Evolutionary conservation across 2,329 filamentous ascomycete species (phyloP), one percentile per base, ranked within the genome.

Genomic region (Sporothrix brasiliensis): DNA sequence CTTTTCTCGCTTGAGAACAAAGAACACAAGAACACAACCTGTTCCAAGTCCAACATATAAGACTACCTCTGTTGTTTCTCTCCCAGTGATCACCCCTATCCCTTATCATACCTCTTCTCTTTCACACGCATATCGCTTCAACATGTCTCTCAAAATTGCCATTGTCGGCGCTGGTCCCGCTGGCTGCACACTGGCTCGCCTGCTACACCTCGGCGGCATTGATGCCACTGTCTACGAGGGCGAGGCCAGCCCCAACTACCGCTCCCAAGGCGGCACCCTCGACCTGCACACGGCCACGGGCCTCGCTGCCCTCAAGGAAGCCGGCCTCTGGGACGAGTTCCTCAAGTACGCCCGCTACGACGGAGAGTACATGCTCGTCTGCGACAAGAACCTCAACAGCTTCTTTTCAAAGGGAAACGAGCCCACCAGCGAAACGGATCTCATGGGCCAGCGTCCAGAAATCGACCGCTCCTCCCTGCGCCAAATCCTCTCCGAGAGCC

Each of bases 261-360:
- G 83, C 54, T 80, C 77, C 6, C 83, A 87, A 74, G 86, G 86
- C 44, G 86, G 86, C 10, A 83, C 79, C 4, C 80, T 89, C 2
- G 86, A 88, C 74, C 77, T 89, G 10, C 86, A 88, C 73, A 81
- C 81, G 0, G 73, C 78, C 3, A 83, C 83, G 0, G 86, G 86
- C 0, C 81, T 87, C 44, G 77, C 79, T 4, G 86, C 86, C 0
- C 75, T 88, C 63, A 81, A 81, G 68, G 82, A 84, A 70, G 84
- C 84, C 4, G 81, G 80, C 0, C 76, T 88, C 6, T 84, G 79
- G 76, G 81, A 83, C 0, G 79, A 83, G 44, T 88, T 88, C 76
- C 73, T 79, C n/a, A 79, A 82, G 72, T 72, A 83, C 68, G 83
- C 84, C 1, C 82, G 86, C 52, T 84, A 84, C 56, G 85, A 87